Percentiles rank a stretch among this genome's conserved stretches.
These are phyloP conservation scores for Calocybe gangraenosa DNA, from an alignment of 768 basidiomycete species.

Conservation along the genomic window DNA sequence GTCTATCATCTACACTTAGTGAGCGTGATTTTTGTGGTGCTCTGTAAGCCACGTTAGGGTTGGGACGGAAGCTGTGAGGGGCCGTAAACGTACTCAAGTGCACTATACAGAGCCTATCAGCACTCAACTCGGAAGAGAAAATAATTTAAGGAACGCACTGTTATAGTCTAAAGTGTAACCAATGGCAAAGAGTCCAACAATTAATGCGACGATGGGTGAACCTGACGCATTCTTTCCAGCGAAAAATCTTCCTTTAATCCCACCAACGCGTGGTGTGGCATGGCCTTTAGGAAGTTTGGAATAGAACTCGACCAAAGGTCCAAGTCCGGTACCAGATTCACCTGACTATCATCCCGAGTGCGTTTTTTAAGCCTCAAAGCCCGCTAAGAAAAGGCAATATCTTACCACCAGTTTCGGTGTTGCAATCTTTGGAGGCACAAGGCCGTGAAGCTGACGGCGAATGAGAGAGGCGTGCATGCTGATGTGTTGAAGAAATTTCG, in stretches of 20 bases:
- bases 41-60: slow-evolving; percentile 42
- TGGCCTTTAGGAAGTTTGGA: slow-evolving; percentile 93
- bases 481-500: slow-evolving; percentile 17
- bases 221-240: slow-evolving; percentile 83
- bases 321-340: slow-evolving; percentile 75
- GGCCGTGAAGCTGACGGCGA: slow-evolving; percentile 78
- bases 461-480: slow-evolving; percentile 81
- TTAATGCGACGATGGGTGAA: slow-evolving; percentile 57
- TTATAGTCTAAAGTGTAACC: slow-evolving; percentile 90
- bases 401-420: slow-evolving; percentile 85
- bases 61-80: neutral
- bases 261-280: slow-evolving; percentile 53
- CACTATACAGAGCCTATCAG: slow-evolving; percentile 41
- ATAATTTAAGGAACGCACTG: slow-evolving; percentile 56
- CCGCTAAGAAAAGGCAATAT: too few species aligned
- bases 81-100: slow-evolving; percentile 65
- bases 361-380: too few species aligned
- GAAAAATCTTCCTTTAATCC: slow-evolving; percentile 81
- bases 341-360: too few species aligned
- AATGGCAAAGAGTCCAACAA: slow-evolving; percentile 65
- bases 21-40: slow-evolving; percentile 89
- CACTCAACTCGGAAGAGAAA: slow-evolving; percentile 5
- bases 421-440: slow-evolving; percentile 95
- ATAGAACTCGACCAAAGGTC: slow-evolving; percentile 91
- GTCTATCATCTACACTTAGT: slow-evolving; percentile 35